These are phyloP conservation scores for Nakataea oryzae DNA, from an alignment of 2,329 filamentous ascomycete species.

Conservation along the genomic window DNA sequence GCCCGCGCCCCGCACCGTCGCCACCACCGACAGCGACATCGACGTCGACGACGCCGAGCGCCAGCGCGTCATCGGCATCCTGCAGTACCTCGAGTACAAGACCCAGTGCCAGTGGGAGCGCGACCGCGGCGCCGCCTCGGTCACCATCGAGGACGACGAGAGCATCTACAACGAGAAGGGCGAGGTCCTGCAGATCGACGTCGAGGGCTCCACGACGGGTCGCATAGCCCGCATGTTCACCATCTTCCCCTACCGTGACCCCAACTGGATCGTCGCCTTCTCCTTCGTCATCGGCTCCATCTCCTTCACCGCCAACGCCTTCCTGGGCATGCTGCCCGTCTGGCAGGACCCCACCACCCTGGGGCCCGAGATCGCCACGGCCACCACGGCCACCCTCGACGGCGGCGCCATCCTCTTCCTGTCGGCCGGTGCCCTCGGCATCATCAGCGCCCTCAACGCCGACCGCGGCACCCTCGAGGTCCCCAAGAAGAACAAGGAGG, in stretches of 20 bases:
- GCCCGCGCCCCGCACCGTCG: neutral
- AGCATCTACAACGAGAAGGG: constrained; percentile 3
- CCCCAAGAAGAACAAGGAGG: neutral
- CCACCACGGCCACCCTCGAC: constrained; percentile 1
- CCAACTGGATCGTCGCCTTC: constrained; percentile 8
- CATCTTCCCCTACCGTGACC: constrained; percentile 8
- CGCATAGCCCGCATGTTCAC: constrained; percentile 8
- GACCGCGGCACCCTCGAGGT: constrained; percentile 2
- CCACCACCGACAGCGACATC: neutral
- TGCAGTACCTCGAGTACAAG: constrained; percentile 3
- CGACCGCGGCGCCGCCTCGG: neutral
- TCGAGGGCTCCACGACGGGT: neutral
- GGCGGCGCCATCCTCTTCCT: neutral
- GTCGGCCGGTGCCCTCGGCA: neutral
- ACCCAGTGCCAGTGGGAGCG: neutral
- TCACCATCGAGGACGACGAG: neutral
- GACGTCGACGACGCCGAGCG: neutral
- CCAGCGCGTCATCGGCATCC: neutral
- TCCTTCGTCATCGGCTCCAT: constrained; percentile 14
- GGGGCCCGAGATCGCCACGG: constrained; percentile 1
- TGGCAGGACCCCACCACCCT: neutral
- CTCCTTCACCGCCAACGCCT: constrained; percentile 5
- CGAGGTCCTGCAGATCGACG: neutral
- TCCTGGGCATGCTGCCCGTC: constrained; percentile 4
- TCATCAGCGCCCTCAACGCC: neutral